Evolutionary conservation across 2,329 filamentous ascomycete genomes (phyloP).

Genomic region (Plenodomus lindquistii): DNA sequence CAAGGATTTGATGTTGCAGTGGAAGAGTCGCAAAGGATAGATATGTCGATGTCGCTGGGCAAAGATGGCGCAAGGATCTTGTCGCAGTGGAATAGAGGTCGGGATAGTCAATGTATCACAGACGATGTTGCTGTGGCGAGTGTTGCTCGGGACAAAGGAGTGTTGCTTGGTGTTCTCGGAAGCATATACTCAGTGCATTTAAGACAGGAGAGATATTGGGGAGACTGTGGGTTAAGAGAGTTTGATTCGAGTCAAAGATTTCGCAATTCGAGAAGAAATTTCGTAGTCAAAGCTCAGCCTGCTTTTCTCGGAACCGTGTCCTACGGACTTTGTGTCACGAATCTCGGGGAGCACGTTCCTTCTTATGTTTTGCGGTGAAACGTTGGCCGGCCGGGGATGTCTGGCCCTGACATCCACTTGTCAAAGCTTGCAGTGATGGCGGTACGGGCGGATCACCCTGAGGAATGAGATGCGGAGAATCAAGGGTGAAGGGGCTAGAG

Average conservation of each 20-base stretch:
- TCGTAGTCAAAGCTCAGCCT: constrained; percentile 16
- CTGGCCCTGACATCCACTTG: constrained; percentile 11
- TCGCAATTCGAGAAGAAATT: constrained; percentile 20
- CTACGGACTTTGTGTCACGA: constrained; percentile 11
- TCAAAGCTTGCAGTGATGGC: constrained; percentile 3
- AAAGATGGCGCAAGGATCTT: constrained; percentile 17
- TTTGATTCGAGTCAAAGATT: background rate
- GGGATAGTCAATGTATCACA: constrained; percentile 1
- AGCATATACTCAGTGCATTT: constrained; percentile 23
- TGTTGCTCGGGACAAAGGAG: constrained; percentile 16
- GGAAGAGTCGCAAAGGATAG: constrained; percentile 9
- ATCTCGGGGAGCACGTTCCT: constrained; percentile 22
- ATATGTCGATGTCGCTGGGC: constrained; percentile 4
- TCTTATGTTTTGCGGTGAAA: constrained; percentile 25
- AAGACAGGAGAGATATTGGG: constrained; percentile 2
- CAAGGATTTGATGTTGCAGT: constrained; percentile 5
- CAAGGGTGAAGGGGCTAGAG: constrained; percentile 9
- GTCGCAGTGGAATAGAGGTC: constrained; percentile 20
- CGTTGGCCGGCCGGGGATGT: constrained; percentile 10
- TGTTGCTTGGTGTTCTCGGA: constrained; percentile 12
- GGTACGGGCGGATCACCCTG: constrained; percentile 18
- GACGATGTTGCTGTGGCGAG: constrained; percentile 15
- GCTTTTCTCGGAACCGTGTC: constrained; percentile 11
- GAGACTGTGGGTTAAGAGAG: constrained; percentile 18
- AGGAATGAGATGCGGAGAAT: constrained; percentile 24